Conservation (phyloP, 2,329 filamentous ascomycete genomes). For the Ceratocystis harringtonii region DNA sequence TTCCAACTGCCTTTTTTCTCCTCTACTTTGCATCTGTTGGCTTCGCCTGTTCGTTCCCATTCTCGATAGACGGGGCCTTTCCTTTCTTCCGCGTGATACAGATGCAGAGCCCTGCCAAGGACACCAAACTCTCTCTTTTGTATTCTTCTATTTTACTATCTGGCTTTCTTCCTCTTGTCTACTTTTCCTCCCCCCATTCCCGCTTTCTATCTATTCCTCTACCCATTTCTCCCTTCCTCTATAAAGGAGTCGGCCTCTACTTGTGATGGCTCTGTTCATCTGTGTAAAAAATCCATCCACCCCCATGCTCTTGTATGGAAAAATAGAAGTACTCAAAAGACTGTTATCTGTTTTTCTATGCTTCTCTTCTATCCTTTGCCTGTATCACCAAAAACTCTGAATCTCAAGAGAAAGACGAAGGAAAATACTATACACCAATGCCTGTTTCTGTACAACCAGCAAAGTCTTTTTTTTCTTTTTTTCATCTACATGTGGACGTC, state of each 20-base stretch:
- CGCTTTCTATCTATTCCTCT: no score
- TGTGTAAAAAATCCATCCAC: neutral
- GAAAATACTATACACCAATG: neutral
- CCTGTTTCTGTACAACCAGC: neutral
- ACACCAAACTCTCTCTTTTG: neutral
- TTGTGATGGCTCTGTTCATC: neutral
- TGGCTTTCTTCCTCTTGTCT: neutral
- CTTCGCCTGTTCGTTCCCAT: constrained; percentile 20
- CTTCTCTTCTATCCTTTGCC: neutral
- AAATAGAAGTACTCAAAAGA: neutral
- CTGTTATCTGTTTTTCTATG: neutral
- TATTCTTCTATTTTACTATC: neutral
- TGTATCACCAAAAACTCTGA: neutral
- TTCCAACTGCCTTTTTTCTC: constrained; percentile 14
- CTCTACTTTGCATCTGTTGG: constrained; percentile 20
- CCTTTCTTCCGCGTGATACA: constrained; percentile 3
- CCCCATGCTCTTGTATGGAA: neutral
- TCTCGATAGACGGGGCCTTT: constrained; percentile 25
- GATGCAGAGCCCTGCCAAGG: constrained; percentile 5
- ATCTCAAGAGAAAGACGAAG: neutral
- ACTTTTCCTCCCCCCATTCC: neutral
- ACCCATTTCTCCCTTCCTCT: neutral
- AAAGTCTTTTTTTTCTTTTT: no score
- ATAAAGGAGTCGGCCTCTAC: neutral
- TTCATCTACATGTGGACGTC: neutral